Evolutionary conservation across 2,329 filamentous ascomycete species (phyloP), one percentile per base, ranked within the genome.

Genomic region (Metarhizium rileyi): DNA sequence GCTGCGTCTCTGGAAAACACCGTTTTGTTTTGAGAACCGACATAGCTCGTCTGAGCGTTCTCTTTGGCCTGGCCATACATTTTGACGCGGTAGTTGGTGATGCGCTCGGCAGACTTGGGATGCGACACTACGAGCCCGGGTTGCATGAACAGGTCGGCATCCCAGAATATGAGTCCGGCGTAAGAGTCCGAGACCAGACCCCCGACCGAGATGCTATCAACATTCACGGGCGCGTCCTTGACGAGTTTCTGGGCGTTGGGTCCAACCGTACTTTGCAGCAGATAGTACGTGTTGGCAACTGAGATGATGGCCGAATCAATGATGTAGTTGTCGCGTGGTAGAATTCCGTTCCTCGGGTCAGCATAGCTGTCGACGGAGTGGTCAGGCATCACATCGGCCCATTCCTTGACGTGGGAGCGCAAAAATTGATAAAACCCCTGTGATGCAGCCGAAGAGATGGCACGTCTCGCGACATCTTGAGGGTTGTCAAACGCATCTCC

Each of bases 401-500:
- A 88, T 53, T 84, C 82, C 3, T 68, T 60, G 5, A 73, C 66
- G 57, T 88, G 84, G 1, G 77, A 74, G 7, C 63, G 59, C 12
- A 84, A 63, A 1, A 82, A 70, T 1, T 63, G 61, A n/a, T 71
- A 63, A 56, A 77, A 87, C 0, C 84, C 84, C 27, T 65, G 65
- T 5, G 65, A 57, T 49, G 71, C 35, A 1, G 67, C 36, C 71
- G 65, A 62, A 5, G 68, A 59, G 1, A 77, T 79, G 2, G 81
- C 82, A 5, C 72, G 61, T 50, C 71, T 70, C 2, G 85, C 85
- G 1, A 73, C 70, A 20, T 62, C 57, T 50, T 76, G 68, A 0
- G 84, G 77, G 53, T 83, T 66, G 0, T 66, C 53, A 58, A 87
- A 88, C 0, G 81, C 83, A 62, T 88, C 85, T 0, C 76, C 77